phyloP scores from a whole-genome alignment of 2,329 filamentous ascomycete genomes.

The Capronia americana region DNA sequence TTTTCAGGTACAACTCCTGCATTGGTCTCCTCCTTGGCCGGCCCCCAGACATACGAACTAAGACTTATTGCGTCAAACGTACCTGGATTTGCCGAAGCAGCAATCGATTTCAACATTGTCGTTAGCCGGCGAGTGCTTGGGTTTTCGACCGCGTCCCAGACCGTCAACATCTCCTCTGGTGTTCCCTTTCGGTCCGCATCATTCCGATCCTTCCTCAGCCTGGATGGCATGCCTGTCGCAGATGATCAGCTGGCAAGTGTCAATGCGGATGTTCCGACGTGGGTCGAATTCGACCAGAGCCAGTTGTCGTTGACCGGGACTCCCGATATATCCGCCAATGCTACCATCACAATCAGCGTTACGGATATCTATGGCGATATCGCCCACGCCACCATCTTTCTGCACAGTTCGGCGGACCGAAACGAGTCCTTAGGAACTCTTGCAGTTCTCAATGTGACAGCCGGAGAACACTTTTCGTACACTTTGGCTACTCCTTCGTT shows the following conservation, averaged over 20 bases:
- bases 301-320: slow-evolving; percentile 70
- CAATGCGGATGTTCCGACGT: slow-evolving; percentile 65
- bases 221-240: slow-evolving; percentile 63
- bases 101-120: slow-evolving; percentile 71
- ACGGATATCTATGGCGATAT: slow-evolving; percentile 65
- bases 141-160: slow-evolving; percentile 64
- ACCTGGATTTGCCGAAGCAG: slow-evolving; percentile 73
- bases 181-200: slow-evolving; percentile 59
- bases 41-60: slow-evolving; percentile 74
- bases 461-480: slow-evolving; percentile 55
- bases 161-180: slow-evolving; percentile 64
- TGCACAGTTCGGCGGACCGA: slow-evolving; percentile 49
- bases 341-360: slow-evolving; percentile 68
- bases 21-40: slow-evolving; percentile 66
- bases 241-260: slow-evolving; percentile 60
- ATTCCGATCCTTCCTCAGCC: slow-evolving; percentile 59
- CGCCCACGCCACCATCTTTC: slow-evolving; percentile 62
- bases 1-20: slow-evolving; percentile 76
- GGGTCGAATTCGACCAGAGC: slow-evolving; percentile 70
- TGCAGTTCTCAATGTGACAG: slow-evolving; percentile 56
- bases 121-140: slow-evolving; percentile 74
- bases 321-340: slow-evolving; percentile 62
- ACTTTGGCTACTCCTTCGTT: slow-evolving; percentile 10
- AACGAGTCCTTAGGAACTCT: slow-evolving; percentile 50
- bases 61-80: slow-evolving; percentile 79